A percentile compares a stretch with the other conserved stretches of the same genome.
These are phyloP conservation scores for Rutstroemia sp. DNA, from an alignment of 2,329 filamentous ascomycete genomes.

Conservation along the genomic window DNA sequence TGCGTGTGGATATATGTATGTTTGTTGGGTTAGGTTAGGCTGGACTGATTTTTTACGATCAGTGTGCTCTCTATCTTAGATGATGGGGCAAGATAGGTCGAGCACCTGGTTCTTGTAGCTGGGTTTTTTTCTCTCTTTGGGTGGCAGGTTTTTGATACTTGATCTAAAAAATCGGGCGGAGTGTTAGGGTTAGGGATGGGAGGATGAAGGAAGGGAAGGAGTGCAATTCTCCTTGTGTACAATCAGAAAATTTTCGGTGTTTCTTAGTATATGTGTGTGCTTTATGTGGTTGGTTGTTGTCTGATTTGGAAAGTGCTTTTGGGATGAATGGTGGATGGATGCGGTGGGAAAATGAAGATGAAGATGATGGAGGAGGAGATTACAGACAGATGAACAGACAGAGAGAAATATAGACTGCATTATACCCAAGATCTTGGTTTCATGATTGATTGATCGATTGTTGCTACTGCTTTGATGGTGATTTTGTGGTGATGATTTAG, in stretches of 20 bases:
- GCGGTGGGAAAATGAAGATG: not conserved
- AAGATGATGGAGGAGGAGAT: not conserved
- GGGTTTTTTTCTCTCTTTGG: not conserved
- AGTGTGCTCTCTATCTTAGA: constrained; percentile 2
- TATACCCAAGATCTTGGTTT: constrained; percentile 12
- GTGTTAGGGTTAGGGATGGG: too few relatives aligned
- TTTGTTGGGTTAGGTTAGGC: not conserved
- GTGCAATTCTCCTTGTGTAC: constrained; percentile 2
- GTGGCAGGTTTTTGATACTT: not conserved
- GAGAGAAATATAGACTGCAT: constrained; percentile 16
- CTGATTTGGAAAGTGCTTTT: not conserved
- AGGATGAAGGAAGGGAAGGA: not conserved
- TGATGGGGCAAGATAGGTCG: not conserved
- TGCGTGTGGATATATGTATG: not conserved
- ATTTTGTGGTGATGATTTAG: too few relatives aligned
- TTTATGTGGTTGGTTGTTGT: not conserved
- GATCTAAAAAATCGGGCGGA: not conserved
- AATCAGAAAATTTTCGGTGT: constrained; percentile 5
- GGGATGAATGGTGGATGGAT: not conserved
- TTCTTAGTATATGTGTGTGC: not conserved
- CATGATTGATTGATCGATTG: not conserved
- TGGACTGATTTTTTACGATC: not conserved
- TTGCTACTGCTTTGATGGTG: too few relatives aligned
- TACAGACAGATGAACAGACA: not conserved
- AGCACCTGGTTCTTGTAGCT: not conserved